A percentile compares a stretch with the other conserved stretches of the same genome.
Evolutionary conservation across 345 rosid species (phyloP).

Genomic region (Orychophragmus violaceus): DNA sequence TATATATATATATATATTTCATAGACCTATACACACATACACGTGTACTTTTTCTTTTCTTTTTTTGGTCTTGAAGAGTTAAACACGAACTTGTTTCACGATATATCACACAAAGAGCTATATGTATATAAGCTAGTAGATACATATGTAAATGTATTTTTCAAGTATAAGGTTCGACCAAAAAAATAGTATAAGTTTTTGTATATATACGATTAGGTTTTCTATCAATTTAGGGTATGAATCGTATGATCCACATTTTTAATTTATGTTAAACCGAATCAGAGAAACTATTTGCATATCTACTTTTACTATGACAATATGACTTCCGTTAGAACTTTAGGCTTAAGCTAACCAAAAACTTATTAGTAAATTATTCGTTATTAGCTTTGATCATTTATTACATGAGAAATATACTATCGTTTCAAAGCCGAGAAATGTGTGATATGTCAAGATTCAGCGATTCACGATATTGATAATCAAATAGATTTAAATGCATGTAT

Average conservation of each 20-base stretch:
- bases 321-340: background rate
- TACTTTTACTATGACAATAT: background rate
- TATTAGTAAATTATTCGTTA: background rate
- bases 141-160: background rate
- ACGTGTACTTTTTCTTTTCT: too few species aligned
- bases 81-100: background rate
- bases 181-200: background rate
- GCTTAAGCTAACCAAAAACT: background rate
- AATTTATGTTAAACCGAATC: background rate
- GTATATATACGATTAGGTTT: background rate
- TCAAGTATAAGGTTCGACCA: background rate
- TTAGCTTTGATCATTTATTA: background rate
- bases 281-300: background rate
- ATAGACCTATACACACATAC: background rate
- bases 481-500: background rate
- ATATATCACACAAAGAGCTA: background rate
- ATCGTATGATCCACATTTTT: background rate
- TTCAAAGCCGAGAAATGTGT: conserved; percentile 20
- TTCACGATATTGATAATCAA: conserved; percentile 9
- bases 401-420: background rate
- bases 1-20: background rate
- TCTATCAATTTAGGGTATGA: background rate
- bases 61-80: too few species aligned
- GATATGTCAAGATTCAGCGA: conserved; percentile 26
- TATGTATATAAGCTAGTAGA: background rate